A percentile compares a stretch with the other conserved stretches of the same genome.
phyloP scores from a whole-genome alignment of 192 early-diverging fungal genomes.

The Entomortierella parvispora region DNA sequence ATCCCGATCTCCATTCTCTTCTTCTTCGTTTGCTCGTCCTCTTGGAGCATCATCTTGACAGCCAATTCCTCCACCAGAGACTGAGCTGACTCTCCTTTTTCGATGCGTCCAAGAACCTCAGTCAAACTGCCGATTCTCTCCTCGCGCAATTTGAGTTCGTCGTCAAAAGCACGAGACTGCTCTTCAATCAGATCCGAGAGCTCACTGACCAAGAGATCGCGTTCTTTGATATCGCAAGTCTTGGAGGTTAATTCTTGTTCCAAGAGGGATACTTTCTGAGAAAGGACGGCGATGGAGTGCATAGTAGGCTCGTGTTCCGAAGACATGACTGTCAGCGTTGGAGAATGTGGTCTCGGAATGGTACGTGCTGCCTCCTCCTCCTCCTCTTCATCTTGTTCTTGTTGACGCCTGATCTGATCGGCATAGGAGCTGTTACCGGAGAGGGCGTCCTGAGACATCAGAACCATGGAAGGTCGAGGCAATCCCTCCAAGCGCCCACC shows the following conservation, averaged over 20 bases:
- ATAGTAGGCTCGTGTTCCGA: constrained; percentile 35
- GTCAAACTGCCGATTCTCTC: constrained; percentile 32
- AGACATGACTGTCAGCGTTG: constrained; percentile 27
- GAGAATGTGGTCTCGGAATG: constrained; percentile 21
- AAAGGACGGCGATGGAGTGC: constrained; percentile 40
- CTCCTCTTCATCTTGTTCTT: not conserved
- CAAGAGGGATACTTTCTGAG: constrained; percentile 39
- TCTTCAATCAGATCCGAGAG: constrained; percentile 39
- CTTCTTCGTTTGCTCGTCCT: constrained; percentile 23
- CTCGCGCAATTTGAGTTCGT: constrained; percentile 27
- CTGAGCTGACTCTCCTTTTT: constrained; percentile 35
- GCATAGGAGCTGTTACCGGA: not conserved
- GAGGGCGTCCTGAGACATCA: constrained; percentile 10
- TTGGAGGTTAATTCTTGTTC: constrained; percentile 45
- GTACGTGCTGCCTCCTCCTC: constrained; percentile 3
- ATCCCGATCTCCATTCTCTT: constrained; percentile 23
- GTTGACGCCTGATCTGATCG: not conserved
- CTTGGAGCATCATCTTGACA: constrained; percentile 38
- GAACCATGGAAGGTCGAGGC: constrained; percentile 32
- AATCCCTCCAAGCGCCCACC: constrained; percentile 5
- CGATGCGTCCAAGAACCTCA: constrained; percentile 15
- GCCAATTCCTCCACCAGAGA: constrained; percentile 30
- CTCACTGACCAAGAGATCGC: constrained; percentile 41
- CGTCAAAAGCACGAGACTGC: constrained; percentile 24
- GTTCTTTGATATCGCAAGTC: constrained; percentile 39